Conservation (phyloP, 1,139 yeast species). For the Candida tropicalis region DNA sequence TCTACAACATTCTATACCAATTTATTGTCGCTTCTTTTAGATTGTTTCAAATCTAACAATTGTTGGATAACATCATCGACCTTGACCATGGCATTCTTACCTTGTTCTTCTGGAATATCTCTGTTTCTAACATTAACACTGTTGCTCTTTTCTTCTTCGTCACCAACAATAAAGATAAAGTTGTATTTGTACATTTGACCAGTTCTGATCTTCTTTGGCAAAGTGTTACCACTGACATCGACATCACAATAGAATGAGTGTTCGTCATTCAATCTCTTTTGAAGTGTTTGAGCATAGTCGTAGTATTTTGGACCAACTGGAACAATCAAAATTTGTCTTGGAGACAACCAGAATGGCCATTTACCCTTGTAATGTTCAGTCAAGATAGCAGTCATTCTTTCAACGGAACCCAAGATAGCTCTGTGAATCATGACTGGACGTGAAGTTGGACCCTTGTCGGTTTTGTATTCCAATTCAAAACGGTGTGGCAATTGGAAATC, state of each 20-base stretch:
- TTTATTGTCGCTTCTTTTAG: constrained; percentile 70
- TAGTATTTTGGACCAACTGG: constrained; percentile 94
- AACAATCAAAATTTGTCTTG: constrained; percentile 91
- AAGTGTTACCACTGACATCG: constrained; percentile 89
- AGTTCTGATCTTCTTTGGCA: constrained; percentile 94
- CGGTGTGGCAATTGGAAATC: constrained; percentile 96
- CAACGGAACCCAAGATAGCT: constrained; percentile 96
- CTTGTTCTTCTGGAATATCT: constrained; percentile 81
- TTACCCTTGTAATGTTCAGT: constrained; percentile 97
- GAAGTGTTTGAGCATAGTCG: constrained; percentile 83
- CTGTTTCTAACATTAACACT: constrained; percentile 92
- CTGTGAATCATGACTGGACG: constrained; percentile 99
- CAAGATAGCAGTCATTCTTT: constrained; percentile 96
- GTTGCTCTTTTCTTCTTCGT: constrained; percentile 75
- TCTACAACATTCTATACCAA: constrained; percentile 23
- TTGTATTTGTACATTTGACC: constrained; percentile 93
- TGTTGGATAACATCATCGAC: constrained; percentile 72
- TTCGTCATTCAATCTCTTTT: constrained; percentile 61
- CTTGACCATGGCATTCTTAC: constrained; percentile 80
- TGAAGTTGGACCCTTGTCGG: constrained; percentile 57
- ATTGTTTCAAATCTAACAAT: constrained; percentile 62
- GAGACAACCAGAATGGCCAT: constrained; percentile 99
- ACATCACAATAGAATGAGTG: constrained; percentile 87
- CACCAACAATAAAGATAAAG: constrained; percentile 95
- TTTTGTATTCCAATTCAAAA: constrained; percentile 84